Conservation (phyloP, 768 basidiomycete species). For the Leccinum fibrillosum region DNA sequence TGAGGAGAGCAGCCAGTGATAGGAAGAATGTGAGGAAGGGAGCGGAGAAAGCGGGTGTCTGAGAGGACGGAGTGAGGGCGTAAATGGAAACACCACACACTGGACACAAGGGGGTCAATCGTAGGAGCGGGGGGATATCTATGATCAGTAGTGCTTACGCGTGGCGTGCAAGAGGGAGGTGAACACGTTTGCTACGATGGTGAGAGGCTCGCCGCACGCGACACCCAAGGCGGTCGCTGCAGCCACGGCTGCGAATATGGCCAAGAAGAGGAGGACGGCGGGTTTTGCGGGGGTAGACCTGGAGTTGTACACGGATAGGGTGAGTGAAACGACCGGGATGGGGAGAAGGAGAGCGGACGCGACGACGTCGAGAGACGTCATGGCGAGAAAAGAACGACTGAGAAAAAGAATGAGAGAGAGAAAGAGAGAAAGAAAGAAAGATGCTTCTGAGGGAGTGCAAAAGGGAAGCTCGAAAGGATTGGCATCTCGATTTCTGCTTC, state of each 20-base stretch:
- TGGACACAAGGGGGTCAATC: constrained; percentile 2
- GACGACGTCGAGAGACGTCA: constrained; percentile 27
- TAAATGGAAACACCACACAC: constrained; percentile 28
- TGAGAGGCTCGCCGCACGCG: constrained; percentile 15
- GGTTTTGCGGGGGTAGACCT: constrained; percentile 7
- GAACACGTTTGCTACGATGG: constrained; percentile 15
- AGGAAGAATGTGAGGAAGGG: constrained; percentile 15
- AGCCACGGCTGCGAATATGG: constrained; percentile 22
- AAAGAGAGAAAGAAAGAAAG: not conserved
- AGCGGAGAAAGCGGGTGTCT: not conserved
- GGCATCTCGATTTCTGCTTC: constrained; percentile 21
- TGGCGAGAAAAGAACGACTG: constrained; percentile 18
- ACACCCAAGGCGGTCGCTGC: constrained; percentile 19
- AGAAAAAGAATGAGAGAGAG: constrained; percentile 9
- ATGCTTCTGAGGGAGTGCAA: not conserved
- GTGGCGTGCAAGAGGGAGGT: constrained; percentile 19
- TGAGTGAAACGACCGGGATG: constrained; percentile 21
- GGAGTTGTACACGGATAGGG: constrained; percentile 9
- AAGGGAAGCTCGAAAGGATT: not conserved
- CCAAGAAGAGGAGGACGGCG: constrained; percentile 17
- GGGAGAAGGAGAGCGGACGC: constrained; percentile 25
- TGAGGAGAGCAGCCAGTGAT: constrained; percentile 19
- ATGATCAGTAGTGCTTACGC: constrained; percentile 10
- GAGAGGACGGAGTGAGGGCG: constrained; percentile 14
- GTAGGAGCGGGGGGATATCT: not conserved